These are phyloP conservation scores for Fraxinus baroniana DNA, from an alignment of 305 asterid species.

Conservation along the genomic window DNA sequence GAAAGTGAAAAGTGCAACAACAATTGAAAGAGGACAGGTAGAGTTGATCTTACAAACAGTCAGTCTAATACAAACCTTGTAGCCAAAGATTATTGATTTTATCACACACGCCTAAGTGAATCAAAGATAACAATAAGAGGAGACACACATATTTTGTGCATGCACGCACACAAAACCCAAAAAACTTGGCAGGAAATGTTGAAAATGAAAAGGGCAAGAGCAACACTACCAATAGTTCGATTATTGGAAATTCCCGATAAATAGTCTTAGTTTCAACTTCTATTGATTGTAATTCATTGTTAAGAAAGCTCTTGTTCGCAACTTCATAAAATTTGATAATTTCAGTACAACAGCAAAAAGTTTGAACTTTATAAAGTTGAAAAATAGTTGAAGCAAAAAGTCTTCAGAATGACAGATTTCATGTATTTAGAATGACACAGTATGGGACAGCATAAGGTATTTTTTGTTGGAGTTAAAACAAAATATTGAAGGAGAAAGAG, in stretches of 20 bases:
- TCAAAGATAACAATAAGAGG: neutral
- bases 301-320: neutral
- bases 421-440: neutral
- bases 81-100: neutral
- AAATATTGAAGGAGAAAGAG: neutral
- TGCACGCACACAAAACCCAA: neutral
- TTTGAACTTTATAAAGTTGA: neutral
- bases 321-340: neutral
- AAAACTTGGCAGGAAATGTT: neutral
- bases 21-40: conserved; percentile 7
- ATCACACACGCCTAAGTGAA: neutral
- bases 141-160: neutral
- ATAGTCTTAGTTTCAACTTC: neutral
- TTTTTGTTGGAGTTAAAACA: neutral
- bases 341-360: neutral
- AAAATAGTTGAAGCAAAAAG: neutral
- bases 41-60: neutral
- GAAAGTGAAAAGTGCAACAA: conserved; percentile 18
- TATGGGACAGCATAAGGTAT: neutral
- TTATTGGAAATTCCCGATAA: neutral
- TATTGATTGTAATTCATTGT: conserved; percentile 16
- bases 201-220: neutral
- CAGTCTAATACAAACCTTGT: conserved; percentile 4
- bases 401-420: neutral
- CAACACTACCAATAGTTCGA: neutral